These are phyloP conservation scores for Mycothermus thermophilus DNA, from an alignment of 495 filamentous ascomycete species.

Conservation along the genomic window DNA sequence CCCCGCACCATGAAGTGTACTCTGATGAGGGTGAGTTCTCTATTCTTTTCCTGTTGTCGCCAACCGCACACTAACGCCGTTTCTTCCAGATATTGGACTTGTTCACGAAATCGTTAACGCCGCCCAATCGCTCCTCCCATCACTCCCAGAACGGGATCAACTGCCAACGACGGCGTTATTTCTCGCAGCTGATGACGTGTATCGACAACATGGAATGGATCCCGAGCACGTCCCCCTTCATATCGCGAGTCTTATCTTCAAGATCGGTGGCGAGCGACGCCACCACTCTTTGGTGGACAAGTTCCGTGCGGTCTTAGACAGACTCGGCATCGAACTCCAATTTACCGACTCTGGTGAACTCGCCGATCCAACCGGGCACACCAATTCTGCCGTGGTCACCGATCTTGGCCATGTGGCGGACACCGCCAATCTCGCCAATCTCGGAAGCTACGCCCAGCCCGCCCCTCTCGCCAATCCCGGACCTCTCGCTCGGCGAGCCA, in stretches of 20 bases:
- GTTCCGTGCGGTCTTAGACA: slow-evolving; percentile 21
- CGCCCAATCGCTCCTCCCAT: slow-evolving; percentile 46
- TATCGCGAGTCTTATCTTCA: slow-evolving; percentile 66
- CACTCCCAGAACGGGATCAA: slow-evolving; percentile 43
- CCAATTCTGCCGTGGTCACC: too few relatives aligned
- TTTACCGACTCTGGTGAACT: too few relatives aligned
- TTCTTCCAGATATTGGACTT: slow-evolving; percentile 55
- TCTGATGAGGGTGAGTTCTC: slow-evolving; percentile 52
- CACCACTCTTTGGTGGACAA: slow-evolving; percentile 24
- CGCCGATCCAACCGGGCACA: too few relatives aligned
- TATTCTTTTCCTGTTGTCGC: not conserved
- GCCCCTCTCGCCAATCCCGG: too few relatives aligned
- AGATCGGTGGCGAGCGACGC: slow-evolving; percentile 48
- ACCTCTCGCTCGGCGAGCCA: too few relatives aligned
- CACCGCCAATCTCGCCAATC: too few relatives aligned
- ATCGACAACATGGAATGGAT: slow-evolving; percentile 52
- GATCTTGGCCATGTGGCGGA: too few relatives aligned
- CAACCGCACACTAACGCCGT: too few relatives aligned
- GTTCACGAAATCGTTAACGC: slow-evolving; percentile 61
- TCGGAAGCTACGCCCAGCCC: too few relatives aligned
- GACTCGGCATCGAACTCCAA: slow-evolving; percentile 19
- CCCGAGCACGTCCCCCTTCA: slow-evolving; percentile 53
- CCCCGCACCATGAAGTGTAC: slow-evolving; percentile 17
- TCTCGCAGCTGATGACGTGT: slow-evolving; percentile 58
- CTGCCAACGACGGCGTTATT: slow-evolving; percentile 69